phyloP scores from a whole-genome alignment of 2,329 filamentous ascomycete genomes.

The Neofusicoccum kwambonambiense region DNA sequence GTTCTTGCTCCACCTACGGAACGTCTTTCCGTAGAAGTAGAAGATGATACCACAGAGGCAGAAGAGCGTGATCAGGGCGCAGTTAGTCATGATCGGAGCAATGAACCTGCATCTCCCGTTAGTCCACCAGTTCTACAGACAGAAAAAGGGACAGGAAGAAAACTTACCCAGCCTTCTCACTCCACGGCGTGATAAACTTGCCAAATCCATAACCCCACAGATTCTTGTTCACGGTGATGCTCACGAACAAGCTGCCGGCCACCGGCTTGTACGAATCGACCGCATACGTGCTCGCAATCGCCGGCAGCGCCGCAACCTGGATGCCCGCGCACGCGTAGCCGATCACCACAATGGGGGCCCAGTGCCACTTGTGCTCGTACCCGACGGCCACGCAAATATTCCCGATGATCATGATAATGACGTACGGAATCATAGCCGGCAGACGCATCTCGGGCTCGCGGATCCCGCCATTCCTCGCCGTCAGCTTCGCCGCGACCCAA shows the following conservation, averaged over 20 bases:
- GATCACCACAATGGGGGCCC: slow-evolving; percentile 57
- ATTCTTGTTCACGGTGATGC: slow-evolving; percentile 64
- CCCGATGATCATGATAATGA: slow-evolving; percentile 56
- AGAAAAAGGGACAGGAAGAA: neutral
- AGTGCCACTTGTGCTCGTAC: slow-evolving; percentile 54
- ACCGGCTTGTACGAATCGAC: slow-evolving; percentile 66
- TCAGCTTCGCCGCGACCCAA: slow-evolving; percentile 56
- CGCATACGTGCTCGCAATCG: slow-evolving; percentile 59
- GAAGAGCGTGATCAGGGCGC: slow-evolving; percentile 53
- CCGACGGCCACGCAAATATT: slow-evolving; percentile 58
- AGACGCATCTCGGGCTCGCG: slow-evolving; percentile 60
- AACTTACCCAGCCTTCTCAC: slow-evolving; percentile 44
- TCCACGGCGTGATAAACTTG: slow-evolving; percentile 57
- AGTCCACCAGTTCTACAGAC: neutral
- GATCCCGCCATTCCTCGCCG: slow-evolving; percentile 53
- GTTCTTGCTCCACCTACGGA: slow-evolving; percentile 56
- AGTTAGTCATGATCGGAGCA: slow-evolving; percentile 61
- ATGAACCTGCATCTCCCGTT: slow-evolving; percentile 37
- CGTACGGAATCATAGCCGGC: slow-evolving; percentile 57
- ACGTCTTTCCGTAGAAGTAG: slow-evolving; percentile 59
- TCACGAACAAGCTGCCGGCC: slow-evolving; percentile 58
- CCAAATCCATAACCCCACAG: slow-evolving; percentile 61
- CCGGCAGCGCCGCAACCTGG: slow-evolving; percentile 60
- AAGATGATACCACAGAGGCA: slow-evolving; percentile 56
- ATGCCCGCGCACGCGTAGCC: slow-evolving; percentile 59